Evolutionary conservation across 225 moss, liverwort and hornwort genomes (phyloP), one percentile per base, ranked within the genome.

Genomic region (Ulota crispa): DNA sequence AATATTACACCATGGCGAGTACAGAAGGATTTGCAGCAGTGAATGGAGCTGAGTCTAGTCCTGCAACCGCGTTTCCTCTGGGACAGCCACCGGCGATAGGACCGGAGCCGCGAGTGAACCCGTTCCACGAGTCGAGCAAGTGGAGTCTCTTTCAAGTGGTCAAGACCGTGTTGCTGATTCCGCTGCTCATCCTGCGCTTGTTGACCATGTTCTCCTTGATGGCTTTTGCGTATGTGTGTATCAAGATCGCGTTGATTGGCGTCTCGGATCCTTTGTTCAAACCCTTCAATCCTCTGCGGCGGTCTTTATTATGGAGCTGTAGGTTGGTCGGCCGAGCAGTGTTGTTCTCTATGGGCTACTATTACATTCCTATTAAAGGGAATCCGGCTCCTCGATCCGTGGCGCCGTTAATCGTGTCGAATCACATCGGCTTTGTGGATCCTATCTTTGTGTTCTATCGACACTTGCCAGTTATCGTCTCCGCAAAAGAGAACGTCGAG

Each of bases 371-470:
- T 14, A 71, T 90, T 2, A 90, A 88, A 52, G 90, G 90, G 7
- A 83, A 82, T 21, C 92, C 88, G 68, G 88, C 90, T 11, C 88
- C 73, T 54, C 80, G 92, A 26, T 81, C 84, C 2, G 79, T 80
- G 72, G 92, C 92, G 26, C 92, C 90, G 27, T 26, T 92, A 43
- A 74, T 92, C 41, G 92, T 90, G n/a, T 83, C 86, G 27, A 92
- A 92, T 77, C 92, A 92, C 36, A 90, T 90, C 43, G 84, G 90
- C 52, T 92, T 92, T 68, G 87, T 92, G 78, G 90, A 92, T 68
- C 92, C 90, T 21, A 90, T 92, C 54, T 92, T 86, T 63, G 88
- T 92, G n/a, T 92, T 92, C 78, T 92, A 88, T 36, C 78, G 90
- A 15, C 92, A 92, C 71, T 79, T 92, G 83, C 92, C 92, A 8